Conservation (phyloP, 495 filamentous ascomycete genomes). For the Lasiosphaeria ovina region DNA sequence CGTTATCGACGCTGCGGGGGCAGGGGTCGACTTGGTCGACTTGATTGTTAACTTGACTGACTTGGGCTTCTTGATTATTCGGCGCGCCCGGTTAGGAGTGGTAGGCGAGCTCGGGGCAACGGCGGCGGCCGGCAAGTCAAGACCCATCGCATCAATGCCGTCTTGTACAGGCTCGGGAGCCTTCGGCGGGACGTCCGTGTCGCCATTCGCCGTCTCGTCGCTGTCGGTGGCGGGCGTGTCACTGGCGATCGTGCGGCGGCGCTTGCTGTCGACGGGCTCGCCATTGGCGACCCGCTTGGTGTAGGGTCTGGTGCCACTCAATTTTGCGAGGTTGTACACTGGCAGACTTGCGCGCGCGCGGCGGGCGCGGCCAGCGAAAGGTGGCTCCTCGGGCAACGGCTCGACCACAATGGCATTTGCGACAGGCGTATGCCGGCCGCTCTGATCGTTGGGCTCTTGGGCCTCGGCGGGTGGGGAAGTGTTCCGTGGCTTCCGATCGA, state of each 20-base stretch:
- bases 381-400: constrained; percentile 17
- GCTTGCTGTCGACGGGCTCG: constrained; percentile 35
- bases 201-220: constrained; percentile 19
- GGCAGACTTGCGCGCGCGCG: constrained; percentile 45
- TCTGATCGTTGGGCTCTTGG: background rate
- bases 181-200: constrained; percentile 25
- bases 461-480: too few species aligned
- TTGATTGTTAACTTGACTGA: too few species aligned
- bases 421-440: constrained; percentile 26
- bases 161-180: background rate
- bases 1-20: constrained; percentile 26
- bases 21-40: constrained; percentile 23
- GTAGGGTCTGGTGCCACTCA: constrained; percentile 47
- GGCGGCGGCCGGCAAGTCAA: background rate
- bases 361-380: constrained; percentile 37
- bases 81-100: constrained; percentile 25
- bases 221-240: constrained; percentile 25
- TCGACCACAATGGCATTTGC: constrained; percentile 41
- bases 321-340: constrained; percentile 55
- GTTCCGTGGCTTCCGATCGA: background rate
- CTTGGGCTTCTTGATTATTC: constrained; percentile 26
- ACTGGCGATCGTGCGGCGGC: constrained; percentile 43
- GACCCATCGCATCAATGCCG: background rate
- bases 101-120: too few species aligned
- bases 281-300: constrained; percentile 42